Evolutionary conservation across 2,329 filamentous ascomycete genomes (phyloP).

Genomic region (Cladosporium oxysporum): DNA sequence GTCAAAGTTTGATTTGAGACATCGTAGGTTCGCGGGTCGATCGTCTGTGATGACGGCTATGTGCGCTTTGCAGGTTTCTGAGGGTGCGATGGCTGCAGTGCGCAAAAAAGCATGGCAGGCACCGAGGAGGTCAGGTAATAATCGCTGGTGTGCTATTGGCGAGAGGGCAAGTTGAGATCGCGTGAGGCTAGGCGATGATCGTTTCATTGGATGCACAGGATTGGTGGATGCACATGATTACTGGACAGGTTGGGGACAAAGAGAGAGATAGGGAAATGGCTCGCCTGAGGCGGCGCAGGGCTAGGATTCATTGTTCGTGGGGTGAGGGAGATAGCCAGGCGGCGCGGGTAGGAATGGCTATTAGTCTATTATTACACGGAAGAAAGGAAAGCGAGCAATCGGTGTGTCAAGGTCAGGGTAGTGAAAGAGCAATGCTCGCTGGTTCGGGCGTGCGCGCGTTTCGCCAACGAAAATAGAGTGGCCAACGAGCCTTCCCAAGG

Average conservation of each 20-base stretch:
- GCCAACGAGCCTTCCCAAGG: slow-evolving; percentile 6
- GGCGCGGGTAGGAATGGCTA: neutral
- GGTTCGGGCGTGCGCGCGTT: neutral
- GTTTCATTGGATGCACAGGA: neutral
- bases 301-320: slow-evolving; percentile 3
- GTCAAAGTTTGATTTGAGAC: slow-evolving; percentile 1
- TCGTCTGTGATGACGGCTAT: neutral
- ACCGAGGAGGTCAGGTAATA: slow-evolving; percentile 5
- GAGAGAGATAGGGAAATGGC: slow-evolving; percentile 1
- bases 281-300: slow-evolving; percentile 2
- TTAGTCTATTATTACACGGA: neutral
- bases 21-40: slow-evolving; percentile 6
- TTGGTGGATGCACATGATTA: neutral
- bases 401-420: neutral
- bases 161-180: neutral
- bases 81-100: slow-evolving; percentile 2
- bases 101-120: slow-evolving; percentile 5
- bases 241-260: slow-evolving; percentile 3
- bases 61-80: neutral
- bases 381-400: neutral
- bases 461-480: slow-evolving; percentile 5
- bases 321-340: neutral
- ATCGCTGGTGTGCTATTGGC: slow-evolving; percentile 5
- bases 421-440: neutral
- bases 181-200: slow-evolving; percentile 5